These are phyloP conservation scores for Liquidambar formosana DNA, from an alignment of 164 flowering plant species.

Conservation along the genomic window DNA sequence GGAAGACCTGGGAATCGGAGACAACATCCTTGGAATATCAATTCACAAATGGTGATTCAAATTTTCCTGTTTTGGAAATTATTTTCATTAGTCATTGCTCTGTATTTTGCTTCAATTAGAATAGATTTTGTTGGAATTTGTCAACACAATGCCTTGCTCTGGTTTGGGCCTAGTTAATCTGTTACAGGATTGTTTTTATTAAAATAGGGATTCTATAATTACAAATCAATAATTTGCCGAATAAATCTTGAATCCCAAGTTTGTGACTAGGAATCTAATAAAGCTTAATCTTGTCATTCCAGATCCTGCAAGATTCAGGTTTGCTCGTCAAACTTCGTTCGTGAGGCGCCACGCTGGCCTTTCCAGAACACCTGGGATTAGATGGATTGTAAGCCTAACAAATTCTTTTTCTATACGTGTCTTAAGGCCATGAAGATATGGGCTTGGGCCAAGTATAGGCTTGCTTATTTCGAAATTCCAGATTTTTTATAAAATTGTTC, in stretches of 20 bases:
- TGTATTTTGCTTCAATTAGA: neutral
- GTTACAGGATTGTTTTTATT: too few species aligned
- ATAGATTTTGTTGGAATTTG: neutral
- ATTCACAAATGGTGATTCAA: conserved; percentile 62
- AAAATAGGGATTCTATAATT: too few species aligned
- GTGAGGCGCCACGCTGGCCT: conserved; percentile 52
- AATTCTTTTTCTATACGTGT: too few species aligned
- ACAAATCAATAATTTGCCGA: too few species aligned
- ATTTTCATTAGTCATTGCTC: neutral
- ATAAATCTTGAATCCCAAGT: too few species aligned
- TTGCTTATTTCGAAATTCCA: too few species aligned
- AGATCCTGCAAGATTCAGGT: conserved; percentile 74
- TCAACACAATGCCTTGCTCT: too few species aligned
- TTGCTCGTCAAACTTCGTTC: conserved; percentile 68
- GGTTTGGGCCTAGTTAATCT: neutral
- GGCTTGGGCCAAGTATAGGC: neutral
- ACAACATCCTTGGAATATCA: conserved; percentile 61
- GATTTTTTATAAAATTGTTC: neutral
- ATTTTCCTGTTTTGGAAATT: too few species aligned
- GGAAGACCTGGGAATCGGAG: conserved; percentile 74
- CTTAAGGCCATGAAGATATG: neutral
- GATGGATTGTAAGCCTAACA: conserved; percentile 59
- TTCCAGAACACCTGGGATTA: conserved; percentile 45
- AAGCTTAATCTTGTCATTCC: conserved; percentile 9
- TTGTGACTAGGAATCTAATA: too few species aligned